Base-by-base conservation (phyloP, 2,329 filamentous ascomycete species). In the Diaporthe capsici region DNA sequence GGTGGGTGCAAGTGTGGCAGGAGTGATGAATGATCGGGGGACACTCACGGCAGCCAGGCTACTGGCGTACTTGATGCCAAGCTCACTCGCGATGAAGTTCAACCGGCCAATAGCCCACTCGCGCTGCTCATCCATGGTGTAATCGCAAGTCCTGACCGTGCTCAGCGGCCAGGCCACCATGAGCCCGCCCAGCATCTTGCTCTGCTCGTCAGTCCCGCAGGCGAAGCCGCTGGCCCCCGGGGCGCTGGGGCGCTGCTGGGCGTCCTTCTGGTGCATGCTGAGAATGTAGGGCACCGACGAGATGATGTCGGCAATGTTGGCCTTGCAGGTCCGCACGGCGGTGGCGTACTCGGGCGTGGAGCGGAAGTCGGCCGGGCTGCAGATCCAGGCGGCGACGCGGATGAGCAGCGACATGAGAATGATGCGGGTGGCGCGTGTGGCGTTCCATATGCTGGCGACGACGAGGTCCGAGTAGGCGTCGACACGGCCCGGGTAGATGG, bases 341-440 rank as follows among this genome's bases (percentile, higher is more conserved):
- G 87, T 87, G 20, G 89, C 89, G 77, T 92, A 92, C 80, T 92
- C 90, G 17, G 90, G 87, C 4, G 90, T 92, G 1, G 90, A 92
- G 57, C 90, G 86, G 79, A 92, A 92, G 81, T 93, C 91, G 7
- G 90, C 86, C 0, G 91, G 91, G 10, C 87, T 85, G 81, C 89
- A 90, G 42, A 90, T 84, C 90, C 90, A 92, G 2, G 91, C 91
- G 6, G 88, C 87, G 78, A 90, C 91, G 7, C 91, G 88, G 17
- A 92, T 88, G 49, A 89, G 86, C 12, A 90, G 82, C 20, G 89
- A 88, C 7, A 88, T 86, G 31, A 92, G 84, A 71, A 90, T 87
- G 44, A 92, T 84, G 2, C 91, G 85, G 7, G 88, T 86, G 22
- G 88, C 86, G 20, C 90, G 85, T 75, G 87, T 84, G 82, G 89